These are phyloP conservation scores for Anthostomella pinea DNA, from an alignment of 2,329 filamentous ascomycete genomes.

Conservation along the genomic window DNA sequence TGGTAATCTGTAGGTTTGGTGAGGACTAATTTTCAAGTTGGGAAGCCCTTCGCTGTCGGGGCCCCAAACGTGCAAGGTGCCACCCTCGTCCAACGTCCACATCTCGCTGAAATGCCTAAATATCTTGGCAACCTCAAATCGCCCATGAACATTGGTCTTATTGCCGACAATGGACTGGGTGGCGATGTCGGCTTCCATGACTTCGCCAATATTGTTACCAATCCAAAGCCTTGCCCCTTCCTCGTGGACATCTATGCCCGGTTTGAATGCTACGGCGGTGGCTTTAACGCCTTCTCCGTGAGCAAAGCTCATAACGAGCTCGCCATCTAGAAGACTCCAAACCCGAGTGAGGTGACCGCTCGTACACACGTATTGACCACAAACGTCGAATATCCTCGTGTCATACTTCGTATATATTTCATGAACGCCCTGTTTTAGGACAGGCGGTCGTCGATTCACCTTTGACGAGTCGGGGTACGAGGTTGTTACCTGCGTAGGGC, in stretches of 20 bases:
- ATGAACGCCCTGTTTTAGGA: slow-evolving; percentile 65
- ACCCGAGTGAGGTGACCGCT: slow-evolving; percentile 83
- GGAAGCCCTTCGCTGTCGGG: slow-evolving; percentile 70
- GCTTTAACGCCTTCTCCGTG: slow-evolving; percentile 85
- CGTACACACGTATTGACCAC: slow-evolving; percentile 82
- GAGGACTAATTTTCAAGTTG: slow-evolving; percentile 68
- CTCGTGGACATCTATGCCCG: slow-evolving; percentile 70
- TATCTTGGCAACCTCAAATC: slow-evolving; percentile 78
- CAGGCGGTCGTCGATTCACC: slow-evolving; percentile 79
- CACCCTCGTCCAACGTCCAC: slow-evolving; percentile 91
- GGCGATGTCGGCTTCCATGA: slow-evolving; percentile 82
- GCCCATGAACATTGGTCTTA: slow-evolving; percentile 70
- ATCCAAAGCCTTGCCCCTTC: slow-evolving; percentile 86
- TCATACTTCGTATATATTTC: slow-evolving; percentile 86
- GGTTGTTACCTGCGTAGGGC: slow-evolving; percentile 48
- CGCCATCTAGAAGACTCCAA: slow-evolving; percentile 82
- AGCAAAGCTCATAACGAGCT: slow-evolving; percentile 73
- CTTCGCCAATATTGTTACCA: slow-evolving; percentile 81
- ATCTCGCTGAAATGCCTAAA: slow-evolving; percentile 83
- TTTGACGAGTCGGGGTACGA: slow-evolving; percentile 83
- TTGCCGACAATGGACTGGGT: slow-evolving; percentile 68
- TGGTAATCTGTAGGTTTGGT: slow-evolving; percentile 72
- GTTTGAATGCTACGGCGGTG: slow-evolving; percentile 81
- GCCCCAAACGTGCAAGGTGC: slow-evolving; percentile 83
- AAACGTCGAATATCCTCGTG: slow-evolving; percentile 80